Conservation (phyloP, 2,329 filamentous ascomycete species). For the Paramyrothecium roridum region DNA sequence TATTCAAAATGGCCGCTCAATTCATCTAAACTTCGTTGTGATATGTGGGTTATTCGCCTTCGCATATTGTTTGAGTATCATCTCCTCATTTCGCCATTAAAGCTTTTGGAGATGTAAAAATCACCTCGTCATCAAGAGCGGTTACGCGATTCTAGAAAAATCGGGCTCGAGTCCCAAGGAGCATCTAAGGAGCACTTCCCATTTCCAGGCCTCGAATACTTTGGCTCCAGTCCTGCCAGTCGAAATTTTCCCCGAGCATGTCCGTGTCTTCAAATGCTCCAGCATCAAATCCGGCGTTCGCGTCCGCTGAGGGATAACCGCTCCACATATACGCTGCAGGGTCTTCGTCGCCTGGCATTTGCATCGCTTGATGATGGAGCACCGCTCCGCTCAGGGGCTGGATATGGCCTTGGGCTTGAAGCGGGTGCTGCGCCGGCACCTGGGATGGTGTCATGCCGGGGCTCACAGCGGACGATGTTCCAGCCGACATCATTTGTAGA, state of each 20-base stretch:
- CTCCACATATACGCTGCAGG: conserved; percentile 40
- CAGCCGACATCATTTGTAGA: conserved; percentile 7
- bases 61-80: too few species aligned
- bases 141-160: too few species aligned
- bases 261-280: conserved; percentile 29
- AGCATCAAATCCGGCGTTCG: conserved; percentile 18
- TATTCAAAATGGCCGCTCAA: background rate
- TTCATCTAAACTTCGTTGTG: background rate
- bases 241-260: conserved; percentile 39
- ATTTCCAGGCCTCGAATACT: conserved; percentile 36
- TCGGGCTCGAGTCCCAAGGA: too few species aligned
- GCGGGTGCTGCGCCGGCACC: background rate
- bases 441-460: conserved; percentile 2
- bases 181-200: conserved; percentile 12
- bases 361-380: conserved; percentile 5
- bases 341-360: conserved; percentile 27
- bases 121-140: too few species aligned
- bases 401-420: background rate
- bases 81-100: too few species aligned
- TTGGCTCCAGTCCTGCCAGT: conserved; percentile 48
- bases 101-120: too few species aligned
- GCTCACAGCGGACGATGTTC: background rate
- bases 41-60: background rate
- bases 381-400: background rate
- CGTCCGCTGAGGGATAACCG: conserved; percentile 24